Conservation (phyloP, 2,329 filamentous ascomycete genomes). For the Fusarium armeniacum region DNA sequence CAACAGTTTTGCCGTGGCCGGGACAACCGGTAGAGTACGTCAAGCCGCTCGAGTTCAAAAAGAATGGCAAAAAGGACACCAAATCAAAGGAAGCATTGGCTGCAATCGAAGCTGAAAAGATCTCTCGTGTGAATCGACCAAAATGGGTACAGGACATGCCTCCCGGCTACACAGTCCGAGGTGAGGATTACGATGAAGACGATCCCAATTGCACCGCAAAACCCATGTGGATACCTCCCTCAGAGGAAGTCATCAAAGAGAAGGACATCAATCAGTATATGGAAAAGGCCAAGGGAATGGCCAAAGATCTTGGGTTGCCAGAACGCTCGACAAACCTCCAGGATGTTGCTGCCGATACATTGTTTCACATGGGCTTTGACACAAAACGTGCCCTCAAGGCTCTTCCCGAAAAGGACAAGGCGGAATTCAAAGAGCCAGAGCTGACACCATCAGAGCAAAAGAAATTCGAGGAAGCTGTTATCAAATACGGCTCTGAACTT, state of each 20-base stretch:
- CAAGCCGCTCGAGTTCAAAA: slow-evolving; percentile 88
- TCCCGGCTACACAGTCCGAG: slow-evolving; percentile 84
- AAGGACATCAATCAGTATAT: slow-evolving; percentile 83
- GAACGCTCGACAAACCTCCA: slow-evolving; percentile 86
- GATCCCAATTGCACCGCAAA: slow-evolving; percentile 82
- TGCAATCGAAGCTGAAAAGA: slow-evolving; percentile 84
- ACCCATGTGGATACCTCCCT: slow-evolving; percentile 83
- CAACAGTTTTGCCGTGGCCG: slow-evolving; percentile 85
- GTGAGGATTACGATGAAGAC: slow-evolving; percentile 79
- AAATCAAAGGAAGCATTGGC: slow-evolving; percentile 87
- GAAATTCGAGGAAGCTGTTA: slow-evolving; percentile 91
- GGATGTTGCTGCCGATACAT: slow-evolving; percentile 82
- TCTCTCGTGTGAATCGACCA: slow-evolving; percentile 82
- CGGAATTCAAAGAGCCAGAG: slow-evolving; percentile 86
- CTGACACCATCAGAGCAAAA: slow-evolving; percentile 83
- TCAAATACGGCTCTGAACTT: slow-evolving; percentile 92
- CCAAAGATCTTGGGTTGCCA: slow-evolving; percentile 77
- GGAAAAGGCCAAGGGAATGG: slow-evolving; percentile 73
- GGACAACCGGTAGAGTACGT: slow-evolving; percentile 91
- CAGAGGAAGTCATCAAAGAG: slow-evolving; percentile 64
- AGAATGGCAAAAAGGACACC: slow-evolving; percentile 80
- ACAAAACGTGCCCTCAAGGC: slow-evolving; percentile 77
- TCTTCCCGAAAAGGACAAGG: slow-evolving; percentile 76
- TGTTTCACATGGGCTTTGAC: slow-evolving; percentile 81
- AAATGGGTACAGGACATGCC: slow-evolving; percentile 97